Conservation (phyloP, 2,329 filamentous ascomycete genomes). For the Mycosphaerella arachidis region DNA sequence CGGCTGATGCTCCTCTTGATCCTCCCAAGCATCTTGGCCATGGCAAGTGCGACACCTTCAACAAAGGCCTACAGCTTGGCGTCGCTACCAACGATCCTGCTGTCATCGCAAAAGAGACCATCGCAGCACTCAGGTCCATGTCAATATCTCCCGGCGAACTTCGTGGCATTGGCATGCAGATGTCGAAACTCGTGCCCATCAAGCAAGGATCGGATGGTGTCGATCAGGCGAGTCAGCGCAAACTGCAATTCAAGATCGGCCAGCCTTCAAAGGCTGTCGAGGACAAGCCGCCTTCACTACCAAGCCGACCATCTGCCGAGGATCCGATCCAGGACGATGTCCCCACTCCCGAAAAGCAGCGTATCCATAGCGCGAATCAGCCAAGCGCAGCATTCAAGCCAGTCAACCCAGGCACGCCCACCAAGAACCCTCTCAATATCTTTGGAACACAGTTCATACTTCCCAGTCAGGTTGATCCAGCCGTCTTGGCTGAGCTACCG, state of each 20-base stretch:
- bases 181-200: constrained; percentile 84
- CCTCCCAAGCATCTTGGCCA: constrained; percentile 91
- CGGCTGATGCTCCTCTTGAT: constrained; percentile 81
- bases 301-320: constrained; percentile 14
- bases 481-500: constrained; percentile 78
- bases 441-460: constrained; percentile 88
- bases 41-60: constrained; percentile 90
- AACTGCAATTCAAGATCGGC: constrained; percentile 65
- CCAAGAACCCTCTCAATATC: constrained; percentile 68
- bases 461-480: constrained; percentile 74
- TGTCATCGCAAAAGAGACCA: constrained; percentile 71
- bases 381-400: constrained; percentile 36
- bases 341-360: constrained; percentile 35
- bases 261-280: constrained; percentile 34
- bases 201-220: constrained; percentile 53
- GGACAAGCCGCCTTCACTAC: constrained; percentile 9
- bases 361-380: constrained; percentile 25
- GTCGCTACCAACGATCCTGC: constrained; percentile 74
- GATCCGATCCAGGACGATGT: constrained; percentile 47
- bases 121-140: constrained; percentile 77
- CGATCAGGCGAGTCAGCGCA: constrained; percentile 71
- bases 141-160: constrained; percentile 86
- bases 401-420: constrained; percentile 40
- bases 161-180: constrained; percentile 85
- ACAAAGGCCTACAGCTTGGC: constrained; percentile 78